These are phyloP conservation scores for Podaxis sp. DNA, from an alignment of 768 basidiomycete species.

Conservation along the genomic window DNA sequence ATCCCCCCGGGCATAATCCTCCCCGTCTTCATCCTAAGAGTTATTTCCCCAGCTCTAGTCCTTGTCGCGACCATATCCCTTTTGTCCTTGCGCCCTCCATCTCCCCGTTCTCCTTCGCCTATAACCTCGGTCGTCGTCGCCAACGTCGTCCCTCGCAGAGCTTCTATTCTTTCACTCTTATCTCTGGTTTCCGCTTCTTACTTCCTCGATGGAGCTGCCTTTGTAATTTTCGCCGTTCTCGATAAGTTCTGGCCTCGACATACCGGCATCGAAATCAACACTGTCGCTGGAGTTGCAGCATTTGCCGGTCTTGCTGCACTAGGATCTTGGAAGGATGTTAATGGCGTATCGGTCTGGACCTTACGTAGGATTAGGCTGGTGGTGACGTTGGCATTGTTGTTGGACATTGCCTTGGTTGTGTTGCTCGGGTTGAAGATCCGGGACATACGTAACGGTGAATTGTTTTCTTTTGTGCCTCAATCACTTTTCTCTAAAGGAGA, in stretches of 20 bases:
- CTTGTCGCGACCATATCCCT: constrained; percentile 62
- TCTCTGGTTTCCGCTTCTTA: constrained; percentile 71
- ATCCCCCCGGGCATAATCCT: constrained; percentile 17
- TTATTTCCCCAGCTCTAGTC: constrained; percentile 68
- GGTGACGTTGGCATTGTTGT: constrained; percentile 47
- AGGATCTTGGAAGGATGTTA: constrained; percentile 78
- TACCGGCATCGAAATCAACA: constrained; percentile 66
- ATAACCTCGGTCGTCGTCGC: constrained; percentile 80
- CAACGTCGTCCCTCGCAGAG: constrained; percentile 69
- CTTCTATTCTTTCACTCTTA: constrained; percentile 69
- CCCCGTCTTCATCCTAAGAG: constrained; percentile 55
- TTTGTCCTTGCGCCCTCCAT: constrained; percentile 43
- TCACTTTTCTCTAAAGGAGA: constrained; percentile 15
- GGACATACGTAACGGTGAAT: constrained; percentile 32
- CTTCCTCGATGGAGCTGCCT: constrained; percentile 73
- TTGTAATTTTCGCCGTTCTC: constrained; percentile 63
- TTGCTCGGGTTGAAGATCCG: constrained; percentile 46
- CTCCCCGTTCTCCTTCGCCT: constrained; percentile 52
- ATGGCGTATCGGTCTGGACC: constrained; percentile 68
- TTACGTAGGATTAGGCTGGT: constrained; percentile 54
- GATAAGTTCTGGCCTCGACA: constrained; percentile 60
- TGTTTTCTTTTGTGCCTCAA: constrained; percentile 14
- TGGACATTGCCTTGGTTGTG: constrained; percentile 61
- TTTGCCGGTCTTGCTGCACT: constrained; percentile 72
- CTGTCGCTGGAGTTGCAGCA: constrained; percentile 65